A percentile compares a stretch with the other conserved stretches of the same genome.
Conservation (phyloP, 768 basidiomycete species). For the Sporobolomyces phaffii region DNA sequence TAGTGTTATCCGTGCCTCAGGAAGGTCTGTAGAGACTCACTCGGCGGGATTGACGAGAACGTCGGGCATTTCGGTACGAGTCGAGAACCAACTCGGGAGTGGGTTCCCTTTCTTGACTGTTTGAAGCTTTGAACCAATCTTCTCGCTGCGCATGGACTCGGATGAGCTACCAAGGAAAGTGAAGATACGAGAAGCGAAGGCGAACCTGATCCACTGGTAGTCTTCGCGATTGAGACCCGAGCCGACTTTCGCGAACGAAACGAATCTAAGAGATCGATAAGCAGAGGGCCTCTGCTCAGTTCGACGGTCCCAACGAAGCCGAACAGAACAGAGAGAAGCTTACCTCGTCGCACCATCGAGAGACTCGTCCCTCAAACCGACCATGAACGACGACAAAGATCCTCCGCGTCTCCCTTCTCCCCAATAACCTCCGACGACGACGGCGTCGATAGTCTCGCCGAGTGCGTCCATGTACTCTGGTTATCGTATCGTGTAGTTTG, state of each 20-base stretch:
- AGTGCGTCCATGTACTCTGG: conserved; percentile 67
- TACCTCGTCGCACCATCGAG: conserved; percentile 58
- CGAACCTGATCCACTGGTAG: conserved; percentile 66
- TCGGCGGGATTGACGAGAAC: conserved; percentile 83
- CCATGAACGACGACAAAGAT: conserved; percentile 80
- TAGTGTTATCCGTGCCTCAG: too few relatives aligned
- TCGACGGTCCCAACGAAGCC: too few relatives aligned
- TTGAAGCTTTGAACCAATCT: conserved; percentile 55
- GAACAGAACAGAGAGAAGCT: conserved; percentile 50
- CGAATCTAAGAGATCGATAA: conserved; percentile 55
- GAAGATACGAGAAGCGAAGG: neutral
- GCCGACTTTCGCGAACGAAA: conserved; percentile 81
- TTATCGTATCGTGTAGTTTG: conserved; percentile 47
- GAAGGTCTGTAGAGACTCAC: conserved; percentile 54
- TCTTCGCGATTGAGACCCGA: conserved; percentile 79
- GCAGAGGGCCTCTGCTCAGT: neutral
- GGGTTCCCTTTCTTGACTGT: conserved; percentile 63
- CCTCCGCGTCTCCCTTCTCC: conserved; percentile 80
- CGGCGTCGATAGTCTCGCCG: conserved; percentile 84
- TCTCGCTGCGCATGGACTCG: conserved; percentile 62
- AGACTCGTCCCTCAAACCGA: conserved; percentile 59
- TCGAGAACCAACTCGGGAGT: conserved; percentile 55
- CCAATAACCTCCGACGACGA: conserved; percentile 87
- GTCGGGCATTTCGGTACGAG: conserved; percentile 76
- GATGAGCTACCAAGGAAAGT: too few relatives aligned